Conservation (phyloP, 2,329 filamentous ascomycete species). For the Claviceps sp. region DNA sequence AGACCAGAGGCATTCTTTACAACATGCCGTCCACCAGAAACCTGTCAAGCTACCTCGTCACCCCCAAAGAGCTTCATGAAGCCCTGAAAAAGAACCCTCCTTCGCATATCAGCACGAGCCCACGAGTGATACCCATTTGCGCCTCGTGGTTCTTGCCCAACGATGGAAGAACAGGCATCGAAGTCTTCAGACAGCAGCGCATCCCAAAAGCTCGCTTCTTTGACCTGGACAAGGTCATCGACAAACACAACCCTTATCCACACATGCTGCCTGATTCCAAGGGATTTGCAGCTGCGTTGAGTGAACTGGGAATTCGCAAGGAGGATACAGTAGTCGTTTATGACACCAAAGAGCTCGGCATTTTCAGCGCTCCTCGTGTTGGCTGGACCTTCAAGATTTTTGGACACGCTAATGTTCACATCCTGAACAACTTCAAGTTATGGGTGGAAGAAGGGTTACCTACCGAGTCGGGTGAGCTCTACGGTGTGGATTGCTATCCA, state of each 20-base stretch:
- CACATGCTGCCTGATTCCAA: conserved; percentile 86
- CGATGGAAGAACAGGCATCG: conserved; percentile 66
- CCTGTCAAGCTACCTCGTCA: conserved; percentile 75
- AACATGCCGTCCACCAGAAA: conserved; percentile 16
- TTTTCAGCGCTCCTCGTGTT: conserved; percentile 87
- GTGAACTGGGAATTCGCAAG: conserved; percentile 68
- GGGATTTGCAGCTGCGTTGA: conserved; percentile 79
- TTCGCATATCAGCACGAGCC: conserved; percentile 65
- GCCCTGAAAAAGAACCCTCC: conserved; percentile 74
- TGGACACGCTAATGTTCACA: conserved; percentile 75
- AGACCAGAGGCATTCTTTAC: conserved; percentile 19
- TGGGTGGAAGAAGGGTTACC: conserved; percentile 79
- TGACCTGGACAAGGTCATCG: conserved; percentile 83
- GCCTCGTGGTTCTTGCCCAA: conserved; percentile 96
- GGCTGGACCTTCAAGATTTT: conserved; percentile 89
- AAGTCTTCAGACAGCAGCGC: conserved; percentile 68
- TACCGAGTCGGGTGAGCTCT: conserved; percentile 65
- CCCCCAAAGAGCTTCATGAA: conserved; percentile 66
- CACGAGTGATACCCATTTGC: conserved; percentile 77
- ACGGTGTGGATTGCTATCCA: conserved; percentile 49
- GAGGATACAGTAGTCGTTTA: conserved; percentile 93
- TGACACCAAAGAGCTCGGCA: conserved; percentile 78
- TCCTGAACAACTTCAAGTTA: conserved; percentile 91
- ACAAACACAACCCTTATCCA: conserved; percentile 77
- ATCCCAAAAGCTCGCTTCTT: conserved; percentile 92